Conservation (phyloP, 2,329 filamentous ascomycete species). For the Aspergillus intermedius region DNA sequence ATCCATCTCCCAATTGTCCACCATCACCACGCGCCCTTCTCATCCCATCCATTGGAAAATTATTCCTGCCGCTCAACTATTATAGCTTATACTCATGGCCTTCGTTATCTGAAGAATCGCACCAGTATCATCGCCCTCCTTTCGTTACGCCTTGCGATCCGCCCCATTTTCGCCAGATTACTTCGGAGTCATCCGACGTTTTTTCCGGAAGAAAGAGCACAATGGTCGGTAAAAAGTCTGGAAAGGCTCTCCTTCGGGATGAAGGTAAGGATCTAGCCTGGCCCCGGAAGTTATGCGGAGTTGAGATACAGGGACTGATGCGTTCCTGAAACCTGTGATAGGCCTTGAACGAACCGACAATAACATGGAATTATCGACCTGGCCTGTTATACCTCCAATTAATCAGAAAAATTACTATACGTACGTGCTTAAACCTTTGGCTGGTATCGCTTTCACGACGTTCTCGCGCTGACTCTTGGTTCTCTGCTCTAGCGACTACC, state of each 20-base stretch:
- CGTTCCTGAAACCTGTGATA: slow-evolving; percentile 32
- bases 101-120: not conserved
- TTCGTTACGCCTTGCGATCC: not conserved
- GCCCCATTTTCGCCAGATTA: not conserved
- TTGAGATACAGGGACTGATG: slow-evolving; percentile 5
- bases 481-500: slow-evolving; percentile 65
- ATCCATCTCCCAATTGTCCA: not conserved
- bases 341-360: slow-evolving; percentile 96
- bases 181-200: not conserved
- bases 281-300: not conserved
- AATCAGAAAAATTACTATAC: slow-evolving; percentile 99
- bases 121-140: not conserved
- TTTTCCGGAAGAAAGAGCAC: slow-evolving; percentile 12
- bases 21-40: not conserved
- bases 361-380: slow-evolving; percentile 90
- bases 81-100: not conserved
- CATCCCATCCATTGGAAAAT: no score
- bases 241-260: slow-evolving; percentile 55
- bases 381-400: slow-evolving; percentile 87
- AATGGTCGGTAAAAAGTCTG: slow-evolving; percentile 63
- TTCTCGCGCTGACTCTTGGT: slow-evolving; percentile 7
- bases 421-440: slow-evolving; percentile 39
- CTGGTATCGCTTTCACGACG: not conserved
- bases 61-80: no score
- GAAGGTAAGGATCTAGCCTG: slow-evolving; percentile 39